Evolutionary conservation across 2,329 filamentous ascomycete genomes (phyloP).

Genomic region (Fusarium cyanostomum): DNA sequence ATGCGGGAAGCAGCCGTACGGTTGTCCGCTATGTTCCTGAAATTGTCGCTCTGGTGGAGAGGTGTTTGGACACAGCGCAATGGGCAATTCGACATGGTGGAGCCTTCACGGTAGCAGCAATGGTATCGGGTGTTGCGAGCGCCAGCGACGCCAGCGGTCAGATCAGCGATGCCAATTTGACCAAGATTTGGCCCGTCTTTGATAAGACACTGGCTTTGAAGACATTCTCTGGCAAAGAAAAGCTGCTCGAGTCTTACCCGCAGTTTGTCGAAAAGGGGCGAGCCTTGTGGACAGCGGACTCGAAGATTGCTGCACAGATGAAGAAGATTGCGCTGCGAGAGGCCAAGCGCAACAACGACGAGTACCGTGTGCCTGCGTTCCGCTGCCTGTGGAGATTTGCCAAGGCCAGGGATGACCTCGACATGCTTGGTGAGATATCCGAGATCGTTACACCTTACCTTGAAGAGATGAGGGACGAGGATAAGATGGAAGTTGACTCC

Average conservation of each 20-base stretch:
- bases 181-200: constrained; percentile 80
- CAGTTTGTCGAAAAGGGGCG: constrained; percentile 76
- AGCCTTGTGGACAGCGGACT: constrained; percentile 64
- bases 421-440: constrained; percentile 74
- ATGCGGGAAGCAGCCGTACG: constrained; percentile 84
- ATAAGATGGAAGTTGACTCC: constrained; percentile 75
- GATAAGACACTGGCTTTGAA: constrained; percentile 86
- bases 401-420: constrained; percentile 72
- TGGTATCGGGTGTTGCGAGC: constrained; percentile 71
- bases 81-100: constrained; percentile 93
- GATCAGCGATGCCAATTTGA: constrained; percentile 68
- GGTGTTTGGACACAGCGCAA: constrained; percentile 78
- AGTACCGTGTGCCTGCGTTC: constrained; percentile 81
- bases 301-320: constrained; percentile 67
- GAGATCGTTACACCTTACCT: constrained; percentile 71
- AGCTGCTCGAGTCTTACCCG: constrained; percentile 80
- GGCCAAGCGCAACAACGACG: constrained; percentile 89
- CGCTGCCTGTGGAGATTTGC: constrained; percentile 76
- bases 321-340: constrained; percentile 86
- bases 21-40: constrained; percentile 87
- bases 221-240: constrained; percentile 93
- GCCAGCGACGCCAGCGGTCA: constrained; percentile 66
- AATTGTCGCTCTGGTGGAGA: constrained; percentile 74
- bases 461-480: constrained; percentile 65
- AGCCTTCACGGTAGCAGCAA: constrained; percentile 80